phyloP scores from a whole-genome alignment of 345 rosid species.

The Arabis hirsuta region DNA sequence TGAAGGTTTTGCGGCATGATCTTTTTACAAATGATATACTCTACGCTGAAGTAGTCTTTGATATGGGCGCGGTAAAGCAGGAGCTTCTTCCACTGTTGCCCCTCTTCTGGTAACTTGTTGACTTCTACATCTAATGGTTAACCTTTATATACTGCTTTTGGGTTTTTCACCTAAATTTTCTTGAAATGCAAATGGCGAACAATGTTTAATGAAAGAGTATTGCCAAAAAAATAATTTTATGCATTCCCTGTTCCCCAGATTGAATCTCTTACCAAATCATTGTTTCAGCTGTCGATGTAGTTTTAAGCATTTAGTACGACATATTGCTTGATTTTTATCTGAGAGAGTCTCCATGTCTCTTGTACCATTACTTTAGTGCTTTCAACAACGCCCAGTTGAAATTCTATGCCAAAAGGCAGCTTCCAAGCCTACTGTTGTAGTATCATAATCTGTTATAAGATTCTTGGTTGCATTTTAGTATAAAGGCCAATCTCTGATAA shows the following conservation, averaged over 20 bases:
- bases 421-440: conserved; percentile 14
- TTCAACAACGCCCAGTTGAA: background rate
- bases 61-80: conserved; percentile 81
- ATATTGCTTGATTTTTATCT: background rate
- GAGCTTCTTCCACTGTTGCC: conserved; percentile 84
- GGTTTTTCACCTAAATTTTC: background rate
- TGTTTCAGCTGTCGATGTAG: background rate
- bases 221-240: background rate
- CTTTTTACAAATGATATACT: conserved; percentile 96
- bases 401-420: background rate
- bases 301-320: conserved; percentile 1
- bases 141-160: conserved; percentile 6
- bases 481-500: background rate
- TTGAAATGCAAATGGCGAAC: background rate
- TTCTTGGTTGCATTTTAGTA: conserved; percentile 17
- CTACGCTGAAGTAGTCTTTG: conserved; percentile 85
- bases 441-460: background rate
- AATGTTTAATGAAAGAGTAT: background rate
- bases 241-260: background rate
- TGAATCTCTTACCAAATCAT: background rate
- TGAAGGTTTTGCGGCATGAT: conserved; percentile 84
- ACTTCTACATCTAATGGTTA: conserved; percentile 22
- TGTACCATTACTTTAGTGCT: background rate
- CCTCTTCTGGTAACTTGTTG: conserved; percentile 73
- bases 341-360: background rate